phyloP scores from a whole-genome alignment of 768 basidiomycete species.

The Serpula lacrymans region DNA sequence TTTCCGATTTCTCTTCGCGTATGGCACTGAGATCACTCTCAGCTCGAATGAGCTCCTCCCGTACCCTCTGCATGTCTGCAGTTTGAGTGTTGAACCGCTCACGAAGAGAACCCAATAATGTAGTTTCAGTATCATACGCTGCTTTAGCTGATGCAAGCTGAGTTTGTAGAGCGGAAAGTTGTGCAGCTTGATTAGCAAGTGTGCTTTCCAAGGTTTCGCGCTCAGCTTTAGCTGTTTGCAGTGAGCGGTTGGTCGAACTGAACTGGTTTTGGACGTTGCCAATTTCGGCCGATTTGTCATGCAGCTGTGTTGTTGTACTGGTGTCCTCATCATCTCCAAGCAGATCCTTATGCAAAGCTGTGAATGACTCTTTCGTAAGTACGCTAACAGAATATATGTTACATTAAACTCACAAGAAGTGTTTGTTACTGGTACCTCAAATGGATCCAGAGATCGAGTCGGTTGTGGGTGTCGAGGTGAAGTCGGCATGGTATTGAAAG shows the following conservation, averaged over 20 bases:
- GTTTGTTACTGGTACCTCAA: conserved; percentile 36
- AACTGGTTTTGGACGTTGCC: conserved; percentile 87
- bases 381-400: conserved; percentile 6
- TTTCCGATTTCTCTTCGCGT: conserved; percentile 85
- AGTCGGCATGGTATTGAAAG: conserved; percentile 19
- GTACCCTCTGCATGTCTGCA: conserved; percentile 65
- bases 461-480: conserved; percentile 27
- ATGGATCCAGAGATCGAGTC: conserved; percentile 44
- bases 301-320: conserved; percentile 47
- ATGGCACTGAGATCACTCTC: conserved; percentile 92
- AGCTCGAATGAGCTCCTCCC: conserved; percentile 78
- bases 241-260: conserved; percentile 69
- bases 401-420: conserved; percentile 17
- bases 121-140: conserved; percentile 82
- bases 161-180: conserved; percentile 77
- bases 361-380: neutral
- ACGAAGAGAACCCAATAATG: conserved; percentile 60
- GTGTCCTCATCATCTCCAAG: conserved; percentile 67
- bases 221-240: conserved; percentile 64
- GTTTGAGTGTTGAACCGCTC: conserved; percentile 67
- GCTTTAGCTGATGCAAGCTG: conserved; percentile 82
- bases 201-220: conserved; percentile 62
- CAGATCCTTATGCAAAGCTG: conserved; percentile 45
- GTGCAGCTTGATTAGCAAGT: conserved; percentile 63
- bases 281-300: conserved; percentile 80